These are phyloP conservation scores for Scutellaria barbata DNA, from an alignment of 257 asterid species.

Conservation along the genomic window DNA sequence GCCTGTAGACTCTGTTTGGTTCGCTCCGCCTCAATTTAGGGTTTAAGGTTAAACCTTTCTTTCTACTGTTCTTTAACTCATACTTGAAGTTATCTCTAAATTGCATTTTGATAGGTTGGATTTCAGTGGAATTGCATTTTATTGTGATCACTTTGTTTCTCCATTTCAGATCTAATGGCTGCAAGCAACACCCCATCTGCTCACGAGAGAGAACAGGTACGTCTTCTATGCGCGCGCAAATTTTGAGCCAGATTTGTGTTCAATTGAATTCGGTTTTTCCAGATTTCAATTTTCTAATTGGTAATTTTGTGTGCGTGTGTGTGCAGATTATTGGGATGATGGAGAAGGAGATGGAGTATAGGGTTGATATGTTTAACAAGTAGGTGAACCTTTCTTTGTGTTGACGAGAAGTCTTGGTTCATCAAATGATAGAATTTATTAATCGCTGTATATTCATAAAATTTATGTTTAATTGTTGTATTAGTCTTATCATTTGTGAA, in stretches of 20 bases:
- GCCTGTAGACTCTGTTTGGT: neutral
- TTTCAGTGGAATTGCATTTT: slow-evolving; percentile 15
- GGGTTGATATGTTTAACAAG: slow-evolving; percentile 80
- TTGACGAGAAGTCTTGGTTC: slow-evolving; percentile 15
- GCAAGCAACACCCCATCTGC: slow-evolving; percentile 45
- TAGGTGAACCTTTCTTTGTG: slow-evolving; percentile 36
- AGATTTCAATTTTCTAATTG: neutral
- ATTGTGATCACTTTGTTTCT: neutral
- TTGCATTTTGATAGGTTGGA: neutral
- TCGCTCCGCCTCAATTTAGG: slow-evolving; percentile 37
- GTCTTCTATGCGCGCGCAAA: neutral
- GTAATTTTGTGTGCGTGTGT: neutral
- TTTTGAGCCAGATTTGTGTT: neutral
- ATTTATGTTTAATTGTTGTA: neutral
- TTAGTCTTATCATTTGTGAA: neutral
- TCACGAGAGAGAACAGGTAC: slow-evolving; percentile 65
- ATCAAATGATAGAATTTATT: neutral
- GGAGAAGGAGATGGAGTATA: slow-evolving; percentile 83
- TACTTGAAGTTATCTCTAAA: too few species aligned
- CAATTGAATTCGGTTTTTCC: neutral
- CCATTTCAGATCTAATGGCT: slow-evolving; percentile 36
- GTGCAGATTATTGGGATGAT: slow-evolving; percentile 65
- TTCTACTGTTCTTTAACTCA: slow-evolving; percentile 28
- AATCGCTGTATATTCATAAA: neutral
- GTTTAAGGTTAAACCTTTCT: slow-evolving; percentile 29